These are phyloP conservation scores for Irpex sp. DNA, from an alignment of 1,284 basidiomycete species.

Conservation along the genomic window DNA sequence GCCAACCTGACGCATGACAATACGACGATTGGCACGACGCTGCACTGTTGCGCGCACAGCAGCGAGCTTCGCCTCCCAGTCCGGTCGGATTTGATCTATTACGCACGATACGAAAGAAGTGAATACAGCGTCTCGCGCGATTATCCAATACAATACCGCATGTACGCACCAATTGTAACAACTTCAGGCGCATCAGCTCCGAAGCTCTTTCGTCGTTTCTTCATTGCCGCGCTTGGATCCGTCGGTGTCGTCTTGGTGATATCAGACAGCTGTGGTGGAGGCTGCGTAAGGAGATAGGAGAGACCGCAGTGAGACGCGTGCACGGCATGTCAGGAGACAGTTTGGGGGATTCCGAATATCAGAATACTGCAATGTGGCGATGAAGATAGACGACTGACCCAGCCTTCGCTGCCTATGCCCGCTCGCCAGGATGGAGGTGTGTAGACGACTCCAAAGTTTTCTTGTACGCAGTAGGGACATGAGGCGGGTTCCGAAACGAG, in stretches of 20 bases:
- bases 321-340: not conserved
- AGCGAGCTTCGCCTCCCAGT: slow-evolving; percentile 93
- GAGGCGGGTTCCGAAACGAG: slow-evolving; percentile 91
- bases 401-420: slow-evolving; percentile 68
- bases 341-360: not conserved
- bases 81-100: slow-evolving; percentile 87
- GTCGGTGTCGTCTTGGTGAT: slow-evolving; percentile 24
- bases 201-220: slow-evolving; percentile 76
- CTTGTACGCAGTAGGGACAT: slow-evolving; percentile 96
- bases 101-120: slow-evolving; percentile 1
- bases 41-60: slow-evolving; percentile 85
- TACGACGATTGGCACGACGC: slow-evolving; percentile 88
- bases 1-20: slow-evolving; percentile 98
- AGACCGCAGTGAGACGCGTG: not conserved
- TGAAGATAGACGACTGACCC: slow-evolving; percentile 38
- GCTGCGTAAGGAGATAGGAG: slow-evolving; percentile 17
- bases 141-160: not conserved
- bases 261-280: slow-evolving; percentile 46
- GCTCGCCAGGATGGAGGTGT: slow-evolving; percentile 77
- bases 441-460: slow-evolving; percentile 95
- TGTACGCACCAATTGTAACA: slow-evolving; percentile 76
- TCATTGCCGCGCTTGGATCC: slow-evolving; percentile 44
- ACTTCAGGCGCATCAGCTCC: slow-evolving; percentile 80
- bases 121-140: slow-evolving; percentile 1
- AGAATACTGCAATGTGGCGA: slow-evolving; percentile 5